These are phyloP conservation scores for Entomortierella lignicola DNA, from an alignment of 192 early-diverging fungal genomes.

Conservation along the genomic window DNA sequence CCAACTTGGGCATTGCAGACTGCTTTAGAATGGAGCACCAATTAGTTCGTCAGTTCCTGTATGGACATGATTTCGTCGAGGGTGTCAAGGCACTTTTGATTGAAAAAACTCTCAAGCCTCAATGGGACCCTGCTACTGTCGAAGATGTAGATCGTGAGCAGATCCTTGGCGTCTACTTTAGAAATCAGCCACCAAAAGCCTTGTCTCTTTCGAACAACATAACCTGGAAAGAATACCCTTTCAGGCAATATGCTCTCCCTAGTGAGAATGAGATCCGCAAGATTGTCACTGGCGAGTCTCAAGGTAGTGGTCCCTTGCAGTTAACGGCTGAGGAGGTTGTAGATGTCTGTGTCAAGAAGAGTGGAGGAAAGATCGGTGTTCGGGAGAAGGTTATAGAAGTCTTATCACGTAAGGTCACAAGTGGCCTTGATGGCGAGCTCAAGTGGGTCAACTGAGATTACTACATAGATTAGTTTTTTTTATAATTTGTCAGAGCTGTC, in stretches of 20 bases:
- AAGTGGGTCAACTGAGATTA: conserved; percentile 46
- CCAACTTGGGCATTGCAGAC: conserved; percentile 72
- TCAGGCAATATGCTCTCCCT: conserved; percentile 70
- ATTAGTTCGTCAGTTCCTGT: conserved; percentile 82
- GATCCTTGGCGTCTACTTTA: conserved; percentile 70
- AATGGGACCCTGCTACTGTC: conserved; percentile 80
- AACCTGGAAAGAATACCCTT: conserved; percentile 67
- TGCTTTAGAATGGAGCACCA: conserved; percentile 91
- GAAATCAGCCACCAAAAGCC: conserved; percentile 32
- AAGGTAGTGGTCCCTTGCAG: conserved; percentile 69
- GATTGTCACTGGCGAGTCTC: conserved; percentile 73
- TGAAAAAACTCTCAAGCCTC: conserved; percentile 67
- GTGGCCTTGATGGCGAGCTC: conserved; percentile 42
- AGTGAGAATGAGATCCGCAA: conserved; percentile 72
- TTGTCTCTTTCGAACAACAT: conserved; percentile 55
- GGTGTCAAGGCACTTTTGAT: conserved; percentile 87
- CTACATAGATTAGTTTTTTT: too few species aligned
- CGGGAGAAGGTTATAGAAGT: conserved; percentile 73
- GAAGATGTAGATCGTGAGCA: conserved; percentile 60
- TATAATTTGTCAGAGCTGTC: conserved; percentile 20
- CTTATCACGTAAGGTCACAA: conserved; percentile 62
- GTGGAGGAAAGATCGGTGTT: conserved; percentile 74
- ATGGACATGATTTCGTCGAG: conserved; percentile 86
- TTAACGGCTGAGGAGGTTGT: conserved; percentile 68
- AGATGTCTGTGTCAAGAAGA: conserved; percentile 69